Evolutionary conservation across 805 yeast genomes (phyloP).

Genomic region (Candida easanensis): DNA sequence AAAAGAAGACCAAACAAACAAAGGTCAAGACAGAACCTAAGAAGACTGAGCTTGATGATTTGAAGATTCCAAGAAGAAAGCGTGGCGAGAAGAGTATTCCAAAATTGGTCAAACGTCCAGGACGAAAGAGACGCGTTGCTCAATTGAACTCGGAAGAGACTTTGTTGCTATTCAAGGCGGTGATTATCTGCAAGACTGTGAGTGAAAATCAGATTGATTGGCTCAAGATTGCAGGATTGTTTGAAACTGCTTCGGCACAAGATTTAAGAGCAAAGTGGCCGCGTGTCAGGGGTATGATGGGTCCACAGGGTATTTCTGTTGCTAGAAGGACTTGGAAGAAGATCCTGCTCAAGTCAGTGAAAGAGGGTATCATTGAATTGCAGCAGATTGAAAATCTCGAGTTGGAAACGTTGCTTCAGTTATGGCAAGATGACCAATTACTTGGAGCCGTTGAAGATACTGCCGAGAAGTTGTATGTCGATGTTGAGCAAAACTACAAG

Average conservation of each 20-base stretch:
- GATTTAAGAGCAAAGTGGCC: constrained; percentile 68
- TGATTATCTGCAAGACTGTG: constrained; percentile 65
- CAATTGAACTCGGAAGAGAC: constrained; percentile 21
- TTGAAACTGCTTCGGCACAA: constrained; percentile 39
- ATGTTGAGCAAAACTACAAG: constrained; percentile 45
- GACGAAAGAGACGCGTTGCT: constrained; percentile 20
- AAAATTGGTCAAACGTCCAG: constrained; percentile 1
- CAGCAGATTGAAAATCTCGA: constrained; percentile 52
- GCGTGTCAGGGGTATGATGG: constrained; percentile 57
- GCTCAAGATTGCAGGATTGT: constrained; percentile 50
- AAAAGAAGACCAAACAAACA: constrained; percentile 1
- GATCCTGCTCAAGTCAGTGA: constrained; percentile 56
- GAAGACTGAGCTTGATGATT: constrained; percentile 1
- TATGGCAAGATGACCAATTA: constrained; percentile 60
- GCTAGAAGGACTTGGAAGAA: constrained; percentile 62
- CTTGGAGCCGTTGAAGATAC: constrained; percentile 9
- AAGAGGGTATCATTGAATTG: constrained; percentile 47
- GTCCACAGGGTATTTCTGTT: constrained; percentile 53
- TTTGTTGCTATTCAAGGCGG: constrained; percentile 50
- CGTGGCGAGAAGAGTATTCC: not conserved
- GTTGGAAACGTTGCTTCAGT: constrained; percentile 47
- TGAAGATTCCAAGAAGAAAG: constrained; percentile 1
- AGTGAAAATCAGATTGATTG: constrained; percentile 60
- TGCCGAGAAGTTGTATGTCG: constrained; percentile 29
- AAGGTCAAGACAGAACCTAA: not conserved